Evolutionary conservation across 192 early-diverging fungal species (phyloP).

Genomic region (Gaertneriomyces sp.): DNA sequence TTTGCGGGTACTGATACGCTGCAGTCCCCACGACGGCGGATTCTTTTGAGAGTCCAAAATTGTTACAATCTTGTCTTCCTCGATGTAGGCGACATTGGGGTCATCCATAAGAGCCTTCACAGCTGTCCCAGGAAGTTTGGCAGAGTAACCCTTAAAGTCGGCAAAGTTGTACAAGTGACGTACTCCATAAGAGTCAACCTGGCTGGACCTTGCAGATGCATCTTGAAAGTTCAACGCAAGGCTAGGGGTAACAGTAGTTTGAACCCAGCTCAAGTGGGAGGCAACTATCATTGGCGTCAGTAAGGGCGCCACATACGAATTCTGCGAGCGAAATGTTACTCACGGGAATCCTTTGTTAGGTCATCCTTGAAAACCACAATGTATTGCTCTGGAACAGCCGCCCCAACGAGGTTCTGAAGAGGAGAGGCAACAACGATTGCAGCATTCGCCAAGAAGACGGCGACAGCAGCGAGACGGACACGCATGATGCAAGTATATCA

Average conservation of each 20-base stretch:
- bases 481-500: neutral
- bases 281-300: slow-evolving; percentile 2
- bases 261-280: neutral
- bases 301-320: neutral
- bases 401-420: slow-evolving; percentile 2
- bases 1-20: slow-evolving; percentile 33
- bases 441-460: slow-evolving; percentile 3
- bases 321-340: neutral
- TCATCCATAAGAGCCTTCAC: slow-evolving; percentile 13
- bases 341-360: slow-evolving; percentile 14
- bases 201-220: neutral
- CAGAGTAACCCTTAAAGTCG: slow-evolving; percentile 19
- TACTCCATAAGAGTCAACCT: slow-evolving; percentile 23
- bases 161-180: slow-evolving; percentile 15
- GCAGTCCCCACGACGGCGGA: slow-evolving; percentile 24
- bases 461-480: slow-evolving; percentile 1
- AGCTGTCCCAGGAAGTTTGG: slow-evolving; percentile 7
- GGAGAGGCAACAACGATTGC: slow-evolving; percentile 22
- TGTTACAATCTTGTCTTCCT: slow-evolving; percentile 39
- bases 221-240: neutral
- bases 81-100: slow-evolving; percentile 36
- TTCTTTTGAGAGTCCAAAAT: slow-evolving; percentile 20
- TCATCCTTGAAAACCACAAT: slow-evolving; percentile 22
- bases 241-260: neutral
- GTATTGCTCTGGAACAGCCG: slow-evolving; percentile 14